Evolutionary conservation across 202 grass and related monocot genomes (phyloP).

Genomic region (Dendrocalamus latiflorus): DNA sequence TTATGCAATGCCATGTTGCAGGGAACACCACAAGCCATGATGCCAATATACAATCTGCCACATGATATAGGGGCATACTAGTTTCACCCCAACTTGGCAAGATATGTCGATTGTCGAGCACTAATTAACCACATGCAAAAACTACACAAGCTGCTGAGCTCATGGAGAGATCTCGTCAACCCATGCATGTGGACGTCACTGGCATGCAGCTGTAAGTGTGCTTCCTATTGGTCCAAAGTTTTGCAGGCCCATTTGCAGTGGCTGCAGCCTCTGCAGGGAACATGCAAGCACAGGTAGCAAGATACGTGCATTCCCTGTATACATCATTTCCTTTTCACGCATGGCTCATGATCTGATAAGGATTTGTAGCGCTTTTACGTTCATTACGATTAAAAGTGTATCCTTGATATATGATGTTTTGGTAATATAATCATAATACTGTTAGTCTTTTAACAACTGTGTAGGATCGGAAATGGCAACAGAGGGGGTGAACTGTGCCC

Average conservation of each 20-base stretch:
- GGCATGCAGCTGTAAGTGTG: not conserved
- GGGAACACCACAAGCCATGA: not conserved
- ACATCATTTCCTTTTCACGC: too few species aligned
- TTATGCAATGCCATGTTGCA: slow-evolving; percentile 6
- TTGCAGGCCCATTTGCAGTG: not conserved
- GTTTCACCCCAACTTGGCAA: slow-evolving; percentile 15
- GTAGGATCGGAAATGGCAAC: too few species aligned
- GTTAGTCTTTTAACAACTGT: not conserved
- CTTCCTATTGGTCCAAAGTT: not conserved
- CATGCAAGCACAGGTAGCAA: not conserved
- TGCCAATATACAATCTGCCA: not conserved
- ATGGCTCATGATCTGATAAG: not conserved
- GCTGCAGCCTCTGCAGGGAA: not conserved
- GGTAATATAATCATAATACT: not conserved
- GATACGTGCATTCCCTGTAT: too few species aligned
- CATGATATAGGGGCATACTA: not conserved
- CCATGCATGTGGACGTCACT: not conserved
- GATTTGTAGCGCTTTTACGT: not conserved
- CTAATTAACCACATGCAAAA: not conserved
- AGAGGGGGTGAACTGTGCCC: too few species aligned
- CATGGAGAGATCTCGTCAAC: slow-evolving; percentile 8
- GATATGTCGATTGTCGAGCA: slow-evolving; percentile 6
- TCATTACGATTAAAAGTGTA: not conserved
- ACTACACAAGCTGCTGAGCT: not conserved
- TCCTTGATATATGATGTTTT: not conserved